Evolutionary conservation across 345 rosid species (phyloP).

Genomic region (Excoecaria cochinchinensis): DNA sequence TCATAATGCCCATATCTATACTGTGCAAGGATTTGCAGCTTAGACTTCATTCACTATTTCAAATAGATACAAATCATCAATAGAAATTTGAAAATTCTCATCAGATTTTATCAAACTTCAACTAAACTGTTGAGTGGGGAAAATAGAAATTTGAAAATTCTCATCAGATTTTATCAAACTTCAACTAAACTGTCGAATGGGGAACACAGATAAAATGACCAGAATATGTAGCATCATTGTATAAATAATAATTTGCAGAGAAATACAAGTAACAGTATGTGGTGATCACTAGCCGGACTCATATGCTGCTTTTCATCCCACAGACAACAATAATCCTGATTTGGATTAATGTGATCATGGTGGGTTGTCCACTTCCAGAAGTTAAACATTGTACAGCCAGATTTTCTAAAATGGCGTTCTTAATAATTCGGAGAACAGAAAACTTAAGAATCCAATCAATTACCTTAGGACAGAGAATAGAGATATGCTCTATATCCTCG

Average conservation of each 20-base stretch:
- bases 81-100: neutral
- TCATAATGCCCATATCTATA: neutral
- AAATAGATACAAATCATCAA: neutral
- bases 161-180: neutral
- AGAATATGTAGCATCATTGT: neutral
- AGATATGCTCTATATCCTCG: conserved; percentile 64
- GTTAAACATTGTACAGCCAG: neutral
- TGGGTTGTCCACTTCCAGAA: neutral
- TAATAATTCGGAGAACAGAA: neutral
- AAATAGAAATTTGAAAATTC: neutral
- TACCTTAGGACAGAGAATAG: conserved; percentile 76
- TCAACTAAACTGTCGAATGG: neutral
- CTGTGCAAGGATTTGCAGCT: neutral
- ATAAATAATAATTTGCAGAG: neutral
- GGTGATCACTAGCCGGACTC: neutral
- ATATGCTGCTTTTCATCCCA: neutral
- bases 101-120: neutral
- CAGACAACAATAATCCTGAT: neutral
- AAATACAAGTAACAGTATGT: neutral
- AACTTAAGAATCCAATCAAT: conserved; percentile 2
- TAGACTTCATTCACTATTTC: neutral
- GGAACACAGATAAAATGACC: neutral
- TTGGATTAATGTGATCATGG: neutral
- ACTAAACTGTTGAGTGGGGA: neutral
- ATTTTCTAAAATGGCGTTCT: neutral